Base-by-base conservation (phyloP, 345 rosid genomes). In the Eutrema yunnanense region DNA sequence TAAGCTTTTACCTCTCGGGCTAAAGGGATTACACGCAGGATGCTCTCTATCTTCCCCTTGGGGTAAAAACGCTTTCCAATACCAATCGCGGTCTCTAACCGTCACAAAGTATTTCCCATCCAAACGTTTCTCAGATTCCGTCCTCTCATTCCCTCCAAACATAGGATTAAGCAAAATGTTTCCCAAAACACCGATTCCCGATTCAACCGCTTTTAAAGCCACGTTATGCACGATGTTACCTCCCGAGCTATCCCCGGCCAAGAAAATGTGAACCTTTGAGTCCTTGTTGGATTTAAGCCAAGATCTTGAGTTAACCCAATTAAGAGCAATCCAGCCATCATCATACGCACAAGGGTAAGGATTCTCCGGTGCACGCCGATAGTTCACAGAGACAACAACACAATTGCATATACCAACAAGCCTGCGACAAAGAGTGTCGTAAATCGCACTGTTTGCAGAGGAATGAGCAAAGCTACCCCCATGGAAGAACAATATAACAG, bases 381-480 rank as follows among this genome's bases (percentile, higher is more conserved):
- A 93, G 42, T 90, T 84, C 73, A 93, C 97, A n/a, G 98, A 93
- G 56, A 90, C 86, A 57, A 93, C 96, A 67, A 90, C 83, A 61
- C 92, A 92, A 26, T 81, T 84, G 43, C 97, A 90, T 4, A 77
- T 11, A 37, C 90, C 85, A 4, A 90, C 97, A 13, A 93, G 65
- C 60, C 97, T 83, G 13, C 97, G 93, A 42, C 98, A 93, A 5
- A 93, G 75, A 7, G 78, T 85, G 33, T 90, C 97, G 61, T 93
- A 93, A 46, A 90, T 90, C 2, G 87, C 85, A 78, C 94, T 90
- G 65, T 87, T 90, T 2, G 85, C 87, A 26, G 98, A 93, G 32
- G 96, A 90, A 57, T 90, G 97, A 7, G 96, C 96, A 70, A 93
- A 93, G 79, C 97, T 90, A 70, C 98, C 98, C 56, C 98, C 98